phyloP scores from a whole-genome alignment of 2,329 filamentous ascomycete genomes.

The Piedraia hortae region DNA sequence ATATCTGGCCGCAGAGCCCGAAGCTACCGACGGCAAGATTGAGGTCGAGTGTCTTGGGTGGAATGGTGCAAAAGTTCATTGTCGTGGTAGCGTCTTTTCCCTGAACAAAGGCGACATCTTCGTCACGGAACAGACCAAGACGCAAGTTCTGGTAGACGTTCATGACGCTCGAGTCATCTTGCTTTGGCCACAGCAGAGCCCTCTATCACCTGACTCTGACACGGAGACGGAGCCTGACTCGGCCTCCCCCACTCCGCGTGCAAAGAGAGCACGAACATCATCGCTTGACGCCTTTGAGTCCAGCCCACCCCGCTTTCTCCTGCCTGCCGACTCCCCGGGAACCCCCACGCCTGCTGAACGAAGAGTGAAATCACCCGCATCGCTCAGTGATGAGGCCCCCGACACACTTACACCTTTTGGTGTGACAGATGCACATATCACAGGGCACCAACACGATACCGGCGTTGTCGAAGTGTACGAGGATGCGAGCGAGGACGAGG shows the following conservation, averaged over 20 bases:
- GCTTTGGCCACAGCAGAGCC: constrained; percentile 51
- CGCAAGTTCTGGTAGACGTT: constrained; percentile 84
- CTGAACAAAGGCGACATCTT: constrained; percentile 72
- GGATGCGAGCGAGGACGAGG: constrained; percentile 31
- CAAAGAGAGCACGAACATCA: too few species aligned
- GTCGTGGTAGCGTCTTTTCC: constrained; percentile 65
- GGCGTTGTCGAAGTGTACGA: constrained; percentile 43
- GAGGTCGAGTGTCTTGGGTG: constrained; percentile 81
- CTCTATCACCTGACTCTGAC: too few species aligned
- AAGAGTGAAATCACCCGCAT: constrained; percentile 43
- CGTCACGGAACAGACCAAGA: constrained; percentile 61
- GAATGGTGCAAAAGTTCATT: constrained; percentile 87
- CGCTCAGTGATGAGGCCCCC: too few species aligned
- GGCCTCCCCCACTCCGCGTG: too few species aligned
- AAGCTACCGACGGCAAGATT: constrained; percentile 46
- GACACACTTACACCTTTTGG: too few species aligned
- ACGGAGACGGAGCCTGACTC: too few species aligned
- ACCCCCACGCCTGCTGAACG: too few species aligned
- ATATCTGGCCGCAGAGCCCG: constrained; percentile 42
- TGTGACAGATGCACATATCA: too few species aligned
- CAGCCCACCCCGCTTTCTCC: too few species aligned
- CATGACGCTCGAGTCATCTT: constrained; percentile 76
- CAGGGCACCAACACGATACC: constrained; percentile 16
- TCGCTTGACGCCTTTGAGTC: too few species aligned
- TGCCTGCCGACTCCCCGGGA: too few species aligned